phyloP scores from a whole-genome alignment of 805 yeast species.

The Suhomyces kilbournensis region DNA sequence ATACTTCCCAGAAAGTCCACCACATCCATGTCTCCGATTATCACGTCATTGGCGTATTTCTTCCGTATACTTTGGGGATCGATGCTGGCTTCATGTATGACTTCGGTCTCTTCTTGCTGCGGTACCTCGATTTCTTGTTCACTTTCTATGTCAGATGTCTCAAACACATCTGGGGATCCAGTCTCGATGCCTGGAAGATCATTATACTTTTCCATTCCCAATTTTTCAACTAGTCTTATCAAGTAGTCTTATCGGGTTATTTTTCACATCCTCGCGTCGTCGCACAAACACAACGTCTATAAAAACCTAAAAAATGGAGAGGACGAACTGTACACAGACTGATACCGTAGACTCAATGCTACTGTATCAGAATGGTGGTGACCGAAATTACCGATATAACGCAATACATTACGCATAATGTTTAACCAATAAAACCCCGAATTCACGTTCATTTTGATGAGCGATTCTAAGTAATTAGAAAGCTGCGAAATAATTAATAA shows the following conservation, averaged over 20 bases:
- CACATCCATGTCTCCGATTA: conserved; percentile 17
- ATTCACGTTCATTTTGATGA: too few species aligned
- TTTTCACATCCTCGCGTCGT: neutral
- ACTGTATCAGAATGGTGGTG: too few species aligned
- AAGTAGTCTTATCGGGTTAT: neutral
- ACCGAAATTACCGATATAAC: too few species aligned
- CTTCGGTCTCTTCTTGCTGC: conserved; percentile 1
- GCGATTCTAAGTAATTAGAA: too few species aligned
- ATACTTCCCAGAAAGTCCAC: conserved; percentile 40
- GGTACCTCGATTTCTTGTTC: neutral
- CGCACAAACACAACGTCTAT: neutral
- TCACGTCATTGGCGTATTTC: conserved; percentile 9
- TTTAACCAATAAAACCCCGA: too few species aligned
- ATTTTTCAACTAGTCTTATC: too few species aligned
- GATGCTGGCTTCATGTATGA: neutral
- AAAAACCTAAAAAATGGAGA: too few species aligned
- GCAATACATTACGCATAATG: too few species aligned
- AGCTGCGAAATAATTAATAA: too few species aligned
- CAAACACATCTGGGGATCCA: conserved; percentile 37
- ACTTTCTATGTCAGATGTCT: conserved; percentile 46
- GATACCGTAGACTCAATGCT: too few species aligned
- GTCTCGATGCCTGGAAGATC: conserved; percentile 14
- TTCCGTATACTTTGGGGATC: neutral
- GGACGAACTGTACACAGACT: too few species aligned
- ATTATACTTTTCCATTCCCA: conserved; percentile 12